Base-by-base conservation (phyloP, 106 monocot genomes). In the Allium fistulosum region DNA sequence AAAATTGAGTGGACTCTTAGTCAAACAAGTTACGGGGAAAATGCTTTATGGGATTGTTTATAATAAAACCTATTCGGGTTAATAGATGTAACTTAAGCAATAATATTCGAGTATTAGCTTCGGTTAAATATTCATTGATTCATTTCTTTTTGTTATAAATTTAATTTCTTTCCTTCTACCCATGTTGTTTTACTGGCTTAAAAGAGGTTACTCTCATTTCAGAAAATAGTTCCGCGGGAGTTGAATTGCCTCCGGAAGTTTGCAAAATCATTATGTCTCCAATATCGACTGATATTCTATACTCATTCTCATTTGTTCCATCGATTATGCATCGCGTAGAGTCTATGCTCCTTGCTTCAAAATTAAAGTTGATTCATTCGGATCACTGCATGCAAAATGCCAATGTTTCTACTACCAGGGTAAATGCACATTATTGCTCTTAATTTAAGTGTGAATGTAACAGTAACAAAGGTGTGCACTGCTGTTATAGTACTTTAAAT, bases 201-300 rank as follows among this genome's bases (percentile, higher is more conserved):
- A 37, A 37, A 37, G 37, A 37, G 37, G 37, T 37, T 51, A 6
- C 51, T 53, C 37, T 49, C 26, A 61, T 11, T 74, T 51, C 75
- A 82, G 82, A 58, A 57, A 49, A 18, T 7, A 63, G 46, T 48
- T 70, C 14, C 37, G 59, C 16, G 26, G 22, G 14, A 65, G 83
- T 90, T 50, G 85, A 85, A 53, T 80, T 90, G 74, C 90, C 90
- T 49, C 85, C 90, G 22, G 90, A 90, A 72, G 77, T 90, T 51
- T 90, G 90, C 69, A 58, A 78, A 18, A 59, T 90, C 17, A 66
- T 90, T 13, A 53, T 86, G 74, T 78, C 73, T 18, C 83, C 80
- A 11, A 28, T 90, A 2, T 71, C 75, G 9, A 11, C 53, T 11
- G 58, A 56, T 68, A 78, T 55, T 47, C 18, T 90, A 13, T 73